Evolutionary conservation across 257 asterid species (phyloP).

Genomic region (Capsicum pubescens): DNA sequence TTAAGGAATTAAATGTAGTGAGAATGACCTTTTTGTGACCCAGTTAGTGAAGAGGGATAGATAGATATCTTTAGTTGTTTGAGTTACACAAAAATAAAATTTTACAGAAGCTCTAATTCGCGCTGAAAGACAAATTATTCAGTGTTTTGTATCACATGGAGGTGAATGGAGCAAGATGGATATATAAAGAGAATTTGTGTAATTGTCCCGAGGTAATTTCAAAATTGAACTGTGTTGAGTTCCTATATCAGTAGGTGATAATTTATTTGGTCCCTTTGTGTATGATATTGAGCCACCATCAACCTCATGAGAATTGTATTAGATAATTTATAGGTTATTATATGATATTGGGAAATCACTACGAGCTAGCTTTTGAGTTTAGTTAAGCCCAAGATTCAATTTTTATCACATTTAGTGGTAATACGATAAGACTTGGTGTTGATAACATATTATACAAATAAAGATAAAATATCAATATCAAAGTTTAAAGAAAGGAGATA

Average conservation of each 20-base stretch:
- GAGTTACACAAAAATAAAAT: background rate
- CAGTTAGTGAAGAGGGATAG: no score
- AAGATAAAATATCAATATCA: no score
- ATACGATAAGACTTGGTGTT: background rate
- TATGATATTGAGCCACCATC: background rate
- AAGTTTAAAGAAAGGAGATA: no score
- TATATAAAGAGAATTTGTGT: background rate
- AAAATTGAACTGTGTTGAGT: constrained; percentile 11
- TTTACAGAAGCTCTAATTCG: background rate
- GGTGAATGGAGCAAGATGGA: background rate
- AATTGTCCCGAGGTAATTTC: background rate
- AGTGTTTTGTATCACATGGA: background rate
- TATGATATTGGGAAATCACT: background rate
- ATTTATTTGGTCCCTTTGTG: background rate
- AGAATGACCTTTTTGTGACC: background rate
- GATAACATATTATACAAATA: no score
- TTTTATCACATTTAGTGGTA: background rate
- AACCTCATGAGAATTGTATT: background rate
- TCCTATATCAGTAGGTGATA: background rate
- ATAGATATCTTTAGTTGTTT: background rate
- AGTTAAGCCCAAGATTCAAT: background rate
- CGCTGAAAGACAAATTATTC: background rate
- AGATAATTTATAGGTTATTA: background rate
- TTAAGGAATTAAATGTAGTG: constrained; percentile 11
- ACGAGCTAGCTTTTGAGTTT: background rate